Evolutionary conservation across 306 rosid species (phyloP).

Genomic region (Prunus campanulata): DNA sequence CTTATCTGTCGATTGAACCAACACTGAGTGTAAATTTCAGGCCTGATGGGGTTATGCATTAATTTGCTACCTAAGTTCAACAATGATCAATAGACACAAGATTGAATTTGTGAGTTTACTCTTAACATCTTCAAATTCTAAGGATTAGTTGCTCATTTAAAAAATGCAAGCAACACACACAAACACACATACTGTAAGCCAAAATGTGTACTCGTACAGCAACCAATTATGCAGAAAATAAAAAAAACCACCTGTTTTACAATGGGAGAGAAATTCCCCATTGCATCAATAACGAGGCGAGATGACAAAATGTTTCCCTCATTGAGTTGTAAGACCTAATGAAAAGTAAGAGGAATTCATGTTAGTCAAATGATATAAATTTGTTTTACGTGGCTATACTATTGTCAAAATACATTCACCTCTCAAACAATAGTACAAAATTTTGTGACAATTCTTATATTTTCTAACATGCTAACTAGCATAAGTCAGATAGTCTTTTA

Average conservation of each 20-base stretch:
- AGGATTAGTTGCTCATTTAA: not conserved
- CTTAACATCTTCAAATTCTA: not conserved
- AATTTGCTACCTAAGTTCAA: not conserved
- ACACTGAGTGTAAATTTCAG: constrained; percentile 27
- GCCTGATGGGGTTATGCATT: not conserved
- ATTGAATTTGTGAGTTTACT: not conserved
- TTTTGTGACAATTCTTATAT: too few relatives aligned
- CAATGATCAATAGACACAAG: not conserved
- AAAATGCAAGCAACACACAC: not conserved
- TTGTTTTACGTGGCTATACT: not conserved
- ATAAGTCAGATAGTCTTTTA: not conserved
- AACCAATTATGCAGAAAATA: not conserved
- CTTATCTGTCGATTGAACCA: constrained; percentile 65
- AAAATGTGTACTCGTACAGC: not conserved
- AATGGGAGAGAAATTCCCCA: constrained; percentile 96
- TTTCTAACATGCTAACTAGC: not conserved
- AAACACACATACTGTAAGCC: not conserved
- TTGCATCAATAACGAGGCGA: constrained; percentile 83
- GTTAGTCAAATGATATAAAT: not conserved
- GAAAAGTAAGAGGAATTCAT: not conserved
- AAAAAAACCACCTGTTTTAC: constrained; percentile 72
- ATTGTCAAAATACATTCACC: not conserved
- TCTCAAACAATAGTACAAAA: not conserved
- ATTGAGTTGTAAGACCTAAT: constrained; percentile 59
- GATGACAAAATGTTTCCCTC: constrained; percentile 67